phyloP scores from a whole-genome alignment of 2,329 filamentous ascomycete species.

The Septoria petroselini region DNA sequence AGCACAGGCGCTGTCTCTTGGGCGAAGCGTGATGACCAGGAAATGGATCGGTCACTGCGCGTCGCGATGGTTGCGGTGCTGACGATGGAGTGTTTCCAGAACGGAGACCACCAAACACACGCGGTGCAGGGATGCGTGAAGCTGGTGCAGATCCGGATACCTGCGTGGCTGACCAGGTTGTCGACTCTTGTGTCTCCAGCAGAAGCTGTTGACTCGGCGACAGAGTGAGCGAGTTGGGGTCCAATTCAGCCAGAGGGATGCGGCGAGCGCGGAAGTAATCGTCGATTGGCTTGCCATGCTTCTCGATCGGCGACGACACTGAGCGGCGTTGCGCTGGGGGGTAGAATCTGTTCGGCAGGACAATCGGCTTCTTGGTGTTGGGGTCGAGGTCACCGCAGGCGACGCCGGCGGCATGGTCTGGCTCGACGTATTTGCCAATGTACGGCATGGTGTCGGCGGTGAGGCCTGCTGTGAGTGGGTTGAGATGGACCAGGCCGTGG shows the following conservation, averaged over 20 bases:
- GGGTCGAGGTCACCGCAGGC: constrained; percentile 82
- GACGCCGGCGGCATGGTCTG: constrained; percentile 67
- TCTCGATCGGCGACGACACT: constrained; percentile 50
- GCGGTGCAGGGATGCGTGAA: constrained; percentile 26
- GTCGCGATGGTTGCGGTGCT: constrained; percentile 44
- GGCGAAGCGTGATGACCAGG: constrained; percentile 17
- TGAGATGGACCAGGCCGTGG: constrained; percentile 71
- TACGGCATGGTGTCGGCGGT: constrained; percentile 71
- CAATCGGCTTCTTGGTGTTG: constrained; percentile 71
- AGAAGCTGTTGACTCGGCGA: constrained; percentile 63
- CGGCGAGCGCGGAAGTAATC: constrained; percentile 64
- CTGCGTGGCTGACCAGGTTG: constrained; percentile 55
- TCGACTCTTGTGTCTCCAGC: constrained; percentile 53
- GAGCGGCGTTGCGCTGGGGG: constrained; percentile 29
- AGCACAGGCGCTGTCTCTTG: constrained; percentile 40
- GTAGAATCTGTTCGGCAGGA: constrained; percentile 38
- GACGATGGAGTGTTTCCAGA: constrained; percentile 37
- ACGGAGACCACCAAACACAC: constrained; percentile 20
- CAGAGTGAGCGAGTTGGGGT: constrained; percentile 64
- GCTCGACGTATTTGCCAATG: constrained; percentile 61
- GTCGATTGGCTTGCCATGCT: constrained; percentile 58
- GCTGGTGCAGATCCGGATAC: constrained; percentile 30
- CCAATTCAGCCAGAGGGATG: constrained; percentile 63
- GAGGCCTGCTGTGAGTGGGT: constrained; percentile 60
- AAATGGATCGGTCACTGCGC: constrained; percentile 39